phyloP scores from a whole-genome alignment of 768 basidiomycete genomes.

The Candolleomyces efflorescens region DNA sequence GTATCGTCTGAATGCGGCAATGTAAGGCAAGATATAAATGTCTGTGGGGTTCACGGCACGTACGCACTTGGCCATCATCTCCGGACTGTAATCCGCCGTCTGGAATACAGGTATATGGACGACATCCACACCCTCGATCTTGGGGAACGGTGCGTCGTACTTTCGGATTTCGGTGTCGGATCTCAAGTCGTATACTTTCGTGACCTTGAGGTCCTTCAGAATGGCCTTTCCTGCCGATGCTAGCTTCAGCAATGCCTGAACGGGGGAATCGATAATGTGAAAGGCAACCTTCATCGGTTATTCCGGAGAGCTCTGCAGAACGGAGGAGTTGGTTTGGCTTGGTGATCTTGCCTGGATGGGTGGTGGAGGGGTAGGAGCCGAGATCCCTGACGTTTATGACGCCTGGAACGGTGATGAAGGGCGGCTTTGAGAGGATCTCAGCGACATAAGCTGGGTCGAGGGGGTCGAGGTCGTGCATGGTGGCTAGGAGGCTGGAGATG shows the following conservation, averaged over 20 bases:
- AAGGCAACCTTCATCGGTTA: constrained; percentile 67
- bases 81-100: constrained; percentile 77
- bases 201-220: constrained; percentile 58
- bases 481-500: not conserved
- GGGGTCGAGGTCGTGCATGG: constrained; percentile 53
- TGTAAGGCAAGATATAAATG: not conserved
- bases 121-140: constrained; percentile 59
- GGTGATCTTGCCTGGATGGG: constrained; percentile 45
- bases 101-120: constrained; percentile 62
- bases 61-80: constrained; percentile 80
- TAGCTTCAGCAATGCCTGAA: constrained; percentile 1
- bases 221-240: constrained; percentile 46
- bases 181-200: constrained; percentile 70
- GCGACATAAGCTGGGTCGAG: constrained; percentile 64
- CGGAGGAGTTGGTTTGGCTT: constrained; percentile 59
- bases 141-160: constrained; percentile 62
- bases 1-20: constrained; percentile 46
- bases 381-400: constrained; percentile 76
- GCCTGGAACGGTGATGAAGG: constrained; percentile 68
- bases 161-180: constrained; percentile 78
- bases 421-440: constrained; percentile 59
- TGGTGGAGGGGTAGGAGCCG: constrained; percentile 52
- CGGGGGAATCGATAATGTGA: not conserved
- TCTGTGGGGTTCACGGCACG: constrained; percentile 24
- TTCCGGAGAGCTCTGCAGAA: constrained; percentile 67